phyloP scores from a whole-genome alignment of 164 flowering plant species.

The Aristolochia contorta region DNA sequence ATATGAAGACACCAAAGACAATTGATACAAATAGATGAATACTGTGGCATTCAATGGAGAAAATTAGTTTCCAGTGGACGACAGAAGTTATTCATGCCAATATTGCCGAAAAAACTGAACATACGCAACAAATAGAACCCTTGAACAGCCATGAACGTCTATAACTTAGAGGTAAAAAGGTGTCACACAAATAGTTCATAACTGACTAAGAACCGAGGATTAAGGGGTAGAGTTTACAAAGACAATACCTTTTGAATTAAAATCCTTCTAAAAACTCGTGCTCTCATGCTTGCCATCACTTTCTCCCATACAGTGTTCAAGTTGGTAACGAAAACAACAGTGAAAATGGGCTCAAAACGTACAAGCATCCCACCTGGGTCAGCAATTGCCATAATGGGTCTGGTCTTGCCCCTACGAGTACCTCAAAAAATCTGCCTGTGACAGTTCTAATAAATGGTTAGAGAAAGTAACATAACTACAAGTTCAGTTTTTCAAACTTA shows the following conservation, averaged over 20 bases:
- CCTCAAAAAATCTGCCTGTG: slow-evolving; percentile 80
- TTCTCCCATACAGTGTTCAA: slow-evolving; percentile 84
- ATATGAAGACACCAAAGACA: too few relatives aligned
- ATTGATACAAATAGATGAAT: too few relatives aligned
- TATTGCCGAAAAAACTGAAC: too few relatives aligned
- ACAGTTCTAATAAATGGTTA: background rate
- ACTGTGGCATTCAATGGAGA: too few relatives aligned
- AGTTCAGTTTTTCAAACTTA: too few relatives aligned
- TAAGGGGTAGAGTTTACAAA: background rate
- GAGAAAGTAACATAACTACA: background rate
- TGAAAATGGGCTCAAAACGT: slow-evolving; percentile 81
- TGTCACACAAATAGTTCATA: too few relatives aligned
- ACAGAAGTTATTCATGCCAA: too few relatives aligned
- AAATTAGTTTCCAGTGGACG: too few relatives aligned
- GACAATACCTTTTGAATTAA: slow-evolving; percentile 84
- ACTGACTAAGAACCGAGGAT: too few relatives aligned
- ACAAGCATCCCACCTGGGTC: slow-evolving; percentile 52
- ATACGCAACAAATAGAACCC: too few relatives aligned
- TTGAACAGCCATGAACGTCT: too few relatives aligned
- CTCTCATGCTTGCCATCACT: slow-evolving; percentile 80
- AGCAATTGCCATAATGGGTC: slow-evolving; percentile 76
- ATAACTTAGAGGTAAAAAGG: too few relatives aligned
- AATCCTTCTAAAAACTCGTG: slow-evolving; percentile 65
- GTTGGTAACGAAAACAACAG: slow-evolving; percentile 64
- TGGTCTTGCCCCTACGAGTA: slow-evolving; percentile 66